phyloP scores from a whole-genome alignment of 2,329 filamentous ascomycete genomes.

The Alternaria consortialis region DNA sequence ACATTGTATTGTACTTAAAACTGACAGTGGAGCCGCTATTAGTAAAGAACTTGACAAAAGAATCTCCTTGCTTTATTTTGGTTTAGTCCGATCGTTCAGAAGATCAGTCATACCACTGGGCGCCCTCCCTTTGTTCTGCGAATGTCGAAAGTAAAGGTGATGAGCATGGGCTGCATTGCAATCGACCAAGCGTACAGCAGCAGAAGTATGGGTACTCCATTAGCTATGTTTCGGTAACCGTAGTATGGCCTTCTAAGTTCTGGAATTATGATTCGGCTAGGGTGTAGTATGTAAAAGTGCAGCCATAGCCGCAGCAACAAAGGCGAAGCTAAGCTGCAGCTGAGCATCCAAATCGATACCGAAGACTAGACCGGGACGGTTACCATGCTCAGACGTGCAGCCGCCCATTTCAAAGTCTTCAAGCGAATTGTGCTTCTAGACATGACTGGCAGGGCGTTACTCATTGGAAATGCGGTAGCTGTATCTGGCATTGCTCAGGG shows the following conservation, averaged over 20 bases:
- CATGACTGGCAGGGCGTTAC: not conserved
- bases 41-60: not conserved
- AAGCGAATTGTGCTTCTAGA: not conserved
- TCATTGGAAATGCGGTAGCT: not conserved
- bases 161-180: not conserved
- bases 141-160: not conserved
- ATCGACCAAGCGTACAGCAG: not conserved
- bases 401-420: not conserved
- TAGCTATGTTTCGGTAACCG: not conserved
- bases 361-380: not conserved
- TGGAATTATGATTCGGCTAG: not conserved
- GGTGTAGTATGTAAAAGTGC: not conserved
- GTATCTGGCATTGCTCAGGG: not conserved
- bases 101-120: not conserved
- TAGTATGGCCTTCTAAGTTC: not conserved
- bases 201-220: not conserved
- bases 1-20: not conserved
- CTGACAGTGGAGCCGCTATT: not conserved
- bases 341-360: not conserved
- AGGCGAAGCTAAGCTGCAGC: not conserved
- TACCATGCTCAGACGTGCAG: not conserved
- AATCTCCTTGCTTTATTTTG: not conserved
- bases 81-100: not conserved
- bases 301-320: constrained; percentile 7
- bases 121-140: not conserved